Base-by-base conservation (phyloP, 2,329 filamentous ascomycete genomes). In the Colletotrichum eremochloae region DNA sequence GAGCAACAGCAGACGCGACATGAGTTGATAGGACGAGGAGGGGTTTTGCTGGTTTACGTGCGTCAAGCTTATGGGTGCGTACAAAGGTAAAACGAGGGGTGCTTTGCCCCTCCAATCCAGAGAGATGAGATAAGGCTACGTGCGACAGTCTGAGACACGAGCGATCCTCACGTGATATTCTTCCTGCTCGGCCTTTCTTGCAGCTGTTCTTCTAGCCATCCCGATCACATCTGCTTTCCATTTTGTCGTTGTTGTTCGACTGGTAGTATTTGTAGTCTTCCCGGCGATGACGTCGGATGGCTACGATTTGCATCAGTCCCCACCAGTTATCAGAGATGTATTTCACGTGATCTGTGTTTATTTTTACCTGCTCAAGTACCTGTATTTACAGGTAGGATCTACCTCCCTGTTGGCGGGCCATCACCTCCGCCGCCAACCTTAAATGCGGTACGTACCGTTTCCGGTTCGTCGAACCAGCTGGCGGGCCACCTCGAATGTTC, bases 61-160 rank as follows among this genome's bases (percentile, higher is more conserved):
- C 36, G 36, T n/a, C 36, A 14, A 31, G 55, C 55, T 58, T 42
- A 58, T 42, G 55, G 38, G n/a, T 29, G 55, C 36, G 12, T n/a
- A 42, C 20, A 58, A 40, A 40, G 55, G 36, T 24, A 58, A 40
- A 58, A 58, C 38, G 55, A 58, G 55, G 55, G 55, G 55, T 58
- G 55, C n/a, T 42, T 24, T 58, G 55, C 55, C 55, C 52, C 55
- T 42, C 36, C 55, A 58, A 40, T 57, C 55, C 38, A 38, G 38
- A 57, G 33, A 40, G 38, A 29, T 58, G 55, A 38, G 55, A 42
- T 58, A 58, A 58, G 55, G 55, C 55, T 58, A 29, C 14, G 38
- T 58, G 55, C 55, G n/a, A 58, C 55, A 58, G 24, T 38, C 55
- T 58, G 55, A 58, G 36, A 58, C 55, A 29, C 36, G 24, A 29